These are phyloP conservation scores for Termitomyces sp. DNA, from an alignment of 768 basidiomycete species.

Conservation along the genomic window DNA sequence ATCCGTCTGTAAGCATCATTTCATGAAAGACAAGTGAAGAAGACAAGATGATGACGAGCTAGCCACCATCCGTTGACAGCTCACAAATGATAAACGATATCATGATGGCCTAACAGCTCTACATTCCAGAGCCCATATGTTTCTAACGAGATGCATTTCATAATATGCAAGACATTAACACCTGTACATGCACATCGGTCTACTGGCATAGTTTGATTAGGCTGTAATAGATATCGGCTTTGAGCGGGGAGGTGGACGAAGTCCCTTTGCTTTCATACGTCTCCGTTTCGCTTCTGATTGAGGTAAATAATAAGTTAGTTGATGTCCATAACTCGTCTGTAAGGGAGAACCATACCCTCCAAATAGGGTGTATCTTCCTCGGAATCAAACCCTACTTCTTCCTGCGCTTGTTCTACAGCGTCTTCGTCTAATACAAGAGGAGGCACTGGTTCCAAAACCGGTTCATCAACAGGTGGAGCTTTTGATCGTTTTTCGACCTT, in stretches of 20 bases:
- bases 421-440: conserved; percentile 19
- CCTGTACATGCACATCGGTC: not conserved
- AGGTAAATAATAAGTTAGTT: conserved; percentile 4
- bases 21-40: too few species aligned
- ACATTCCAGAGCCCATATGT: not conserved
- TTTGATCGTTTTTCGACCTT: conserved; percentile 82
- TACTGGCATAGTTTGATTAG: conserved; percentile 1
- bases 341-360: conserved; percentile 51
- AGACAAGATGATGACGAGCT: too few species aligned
- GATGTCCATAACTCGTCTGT: conserved; percentile 8
- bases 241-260: conserved; percentile 55
- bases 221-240: conserved; percentile 16
- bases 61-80: not conserved
- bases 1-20: too few species aligned
- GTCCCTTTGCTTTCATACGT: conserved; percentile 70
- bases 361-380: conserved; percentile 76
- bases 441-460: conserved; percentile 14
- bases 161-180: too few species aligned
- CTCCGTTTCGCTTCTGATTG: conserved; percentile 64
- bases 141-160: not conserved
- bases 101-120: not conserved
- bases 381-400: conserved; percentile 59
- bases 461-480: conserved; percentile 23
- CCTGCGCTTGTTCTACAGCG: conserved; percentile 24
- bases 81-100: not conserved